Base-by-base conservation (phyloP, 2,329 filamentous ascomycete species). In the Metarhizium brunneum region DNA sequence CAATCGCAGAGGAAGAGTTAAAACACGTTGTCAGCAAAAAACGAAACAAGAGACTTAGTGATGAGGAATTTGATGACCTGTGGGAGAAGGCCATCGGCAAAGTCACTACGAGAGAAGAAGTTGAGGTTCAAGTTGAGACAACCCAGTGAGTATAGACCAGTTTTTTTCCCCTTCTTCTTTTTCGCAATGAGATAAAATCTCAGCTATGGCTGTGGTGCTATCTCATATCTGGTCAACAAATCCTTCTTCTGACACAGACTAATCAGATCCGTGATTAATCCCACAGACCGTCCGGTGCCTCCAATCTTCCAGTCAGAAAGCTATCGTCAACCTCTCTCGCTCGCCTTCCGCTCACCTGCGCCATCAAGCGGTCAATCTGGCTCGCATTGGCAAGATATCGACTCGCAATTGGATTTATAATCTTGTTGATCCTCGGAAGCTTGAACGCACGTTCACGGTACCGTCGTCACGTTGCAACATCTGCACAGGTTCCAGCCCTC, bases 301-400 rank as follows among this genome's bases (percentile, higher is more conserved):
- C 73, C 75, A 71, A 76, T 79, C 73, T 84, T 83, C 67, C 78
- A 77, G 69, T 70, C 72, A 75, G 77, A 77, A 76, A 76, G 71
- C 83, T 96, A 80, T 83, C 84, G 73, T 92, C 88, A 75, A 87
- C 82, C 78, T 95, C 90, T 79, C 88, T 95, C 86, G 88, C 92
- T 81, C 83, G 87, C 73, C 81, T 97, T 87, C 83, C 92, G 76
- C 79, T 96, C 87, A 69, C 76, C 76, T 96, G 90, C 74, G 83
- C 88, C 73, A 65, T 90, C 86, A 83, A 83, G 71, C 81, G 88
- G 77, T 88, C 85, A 73, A 72, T 92, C 83, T 79, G 86, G 75
- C 83, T 86, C 80, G 82, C 87, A 71, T 66, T 94, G 87, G 89
- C 86, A 82, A 81, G 86, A 86, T 81, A 94, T 94, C 81, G 89